These are phyloP conservation scores for Tephrocybe sp. DNA, from an alignment of 768 basidiomycete genomes.

Conservation along the genomic window DNA sequence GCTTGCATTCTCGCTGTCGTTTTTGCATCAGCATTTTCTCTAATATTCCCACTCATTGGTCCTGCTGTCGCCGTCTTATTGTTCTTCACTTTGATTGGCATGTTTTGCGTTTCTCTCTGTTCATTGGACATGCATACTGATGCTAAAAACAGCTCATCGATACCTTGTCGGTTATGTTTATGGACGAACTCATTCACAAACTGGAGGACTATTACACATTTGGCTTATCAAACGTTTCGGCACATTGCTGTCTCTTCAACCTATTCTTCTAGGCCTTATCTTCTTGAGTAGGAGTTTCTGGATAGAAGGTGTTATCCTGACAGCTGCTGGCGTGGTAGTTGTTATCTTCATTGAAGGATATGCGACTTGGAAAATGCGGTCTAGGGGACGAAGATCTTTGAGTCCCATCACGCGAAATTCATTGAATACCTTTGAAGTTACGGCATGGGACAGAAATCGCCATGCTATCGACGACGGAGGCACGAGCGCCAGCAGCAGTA, in stretches of 20 bases:
- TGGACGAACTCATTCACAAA: conserved; percentile 68
- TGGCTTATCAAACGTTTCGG: conserved; percentile 76
- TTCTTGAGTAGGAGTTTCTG: conserved; percentile 65
- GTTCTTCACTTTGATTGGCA: conserved; percentile 64
- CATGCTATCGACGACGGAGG: conserved; percentile 46
- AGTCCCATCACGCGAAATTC: conserved; percentile 57
- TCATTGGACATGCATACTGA: conserved; percentile 1
- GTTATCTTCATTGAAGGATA: conserved; percentile 62
- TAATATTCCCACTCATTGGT: conserved; percentile 75
- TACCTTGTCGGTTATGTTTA: conserved; percentile 79
- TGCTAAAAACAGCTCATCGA: conserved; percentile 57
- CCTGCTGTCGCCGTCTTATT: conserved; percentile 68
- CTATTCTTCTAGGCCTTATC: conserved; percentile 71
- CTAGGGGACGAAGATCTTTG: conserved; percentile 47
- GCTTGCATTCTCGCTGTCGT: conserved; percentile 66
- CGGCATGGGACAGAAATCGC: conserved; percentile 36
- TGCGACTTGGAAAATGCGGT: conserved; percentile 44
- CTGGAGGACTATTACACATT: conserved; percentile 70
- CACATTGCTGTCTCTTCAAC: conserved; percentile 69
- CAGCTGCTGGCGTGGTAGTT: conserved; percentile 51
- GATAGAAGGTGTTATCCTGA: conserved; percentile 66
- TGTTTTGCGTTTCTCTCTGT: conserved; percentile 19
- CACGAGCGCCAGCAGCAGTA: conserved; percentile 45
- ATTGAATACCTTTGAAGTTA: conserved; percentile 46
- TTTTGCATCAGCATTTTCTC: conserved; percentile 68